Conservation (phyloP, 805 yeast genomes). For the Candida berthetii region DNA sequence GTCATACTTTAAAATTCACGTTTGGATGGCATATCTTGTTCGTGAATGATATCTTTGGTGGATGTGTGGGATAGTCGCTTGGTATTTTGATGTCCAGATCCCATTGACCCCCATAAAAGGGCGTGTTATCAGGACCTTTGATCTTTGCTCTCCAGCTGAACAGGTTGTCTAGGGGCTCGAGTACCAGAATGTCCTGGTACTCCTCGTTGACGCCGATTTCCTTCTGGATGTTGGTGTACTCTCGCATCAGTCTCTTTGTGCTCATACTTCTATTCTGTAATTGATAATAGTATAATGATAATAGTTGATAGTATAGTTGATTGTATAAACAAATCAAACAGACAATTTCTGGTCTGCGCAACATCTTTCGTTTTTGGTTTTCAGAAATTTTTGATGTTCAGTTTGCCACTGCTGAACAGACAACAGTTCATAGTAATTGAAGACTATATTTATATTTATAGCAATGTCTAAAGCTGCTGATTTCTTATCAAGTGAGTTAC, state of each 20-base stretch:
- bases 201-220: slow-evolving; percentile 14
- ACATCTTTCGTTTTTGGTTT: no score
- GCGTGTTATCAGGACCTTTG: slow-evolving; percentile 45
- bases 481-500: slow-evolving; percentile 25
- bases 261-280: no score
- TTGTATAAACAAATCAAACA: no score
- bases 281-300: no score
- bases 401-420: no score
- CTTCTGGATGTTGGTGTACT: slow-evolving; percentile 23
- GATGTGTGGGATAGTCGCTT: slow-evolving; percentile 45
- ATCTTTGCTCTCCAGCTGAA: slow-evolving; percentile 46
- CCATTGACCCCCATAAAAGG: slow-evolving; percentile 50
- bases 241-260: slow-evolving; percentile 30
- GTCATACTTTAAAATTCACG: slow-evolving; percentile 30
- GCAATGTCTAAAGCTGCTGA: slow-evolving; percentile 36
- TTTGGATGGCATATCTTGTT: slow-evolving; percentile 41
- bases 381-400: no score
- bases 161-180: slow-evolving; percentile 44
- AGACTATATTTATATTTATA: no score
- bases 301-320: no score
- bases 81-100: slow-evolving; percentile 39
- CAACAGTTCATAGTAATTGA: no score
- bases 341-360: no score
- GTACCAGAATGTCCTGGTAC: slow-evolving; percentile 27
- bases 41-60: slow-evolving; percentile 49